Percentiles rank a stretch among this genome's conserved stretches.
Conservation (phyloP, 2,329 filamentous ascomycete species). For the Calonectria hongkongensis region DNA sequence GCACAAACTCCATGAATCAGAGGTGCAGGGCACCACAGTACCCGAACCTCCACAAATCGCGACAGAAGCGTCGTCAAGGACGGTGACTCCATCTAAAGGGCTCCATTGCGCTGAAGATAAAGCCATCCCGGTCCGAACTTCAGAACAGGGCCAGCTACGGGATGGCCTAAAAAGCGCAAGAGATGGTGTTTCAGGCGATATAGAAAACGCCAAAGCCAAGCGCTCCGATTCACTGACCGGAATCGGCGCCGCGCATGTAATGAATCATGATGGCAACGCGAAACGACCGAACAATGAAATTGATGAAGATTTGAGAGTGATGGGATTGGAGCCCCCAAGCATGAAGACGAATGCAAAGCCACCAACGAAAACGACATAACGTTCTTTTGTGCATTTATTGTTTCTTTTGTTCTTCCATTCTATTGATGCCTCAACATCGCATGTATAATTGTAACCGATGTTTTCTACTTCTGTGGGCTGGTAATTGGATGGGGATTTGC, state of each 20-base stretch:
- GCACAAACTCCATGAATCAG: constrained; percentile 38
- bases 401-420: constrained; percentile 25
- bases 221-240: constrained; percentile 30
- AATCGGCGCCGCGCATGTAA: constrained; percentile 41
- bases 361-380: constrained; percentile 40
- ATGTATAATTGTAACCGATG: constrained; percentile 43
- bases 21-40: constrained; percentile 53
- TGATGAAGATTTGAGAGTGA: constrained; percentile 45
- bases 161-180: constrained; percentile 15
- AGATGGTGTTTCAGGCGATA: constrained; percentile 13
- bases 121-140: background rate
- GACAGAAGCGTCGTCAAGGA: constrained; percentile 40
- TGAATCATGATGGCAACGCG: constrained; percentile 45
- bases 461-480: constrained; percentile 15
- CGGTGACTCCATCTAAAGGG: constrained; percentile 40
- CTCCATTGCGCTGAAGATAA: constrained; percentile 17
- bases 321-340: constrained; percentile 31
- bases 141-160: constrained; percentile 8
- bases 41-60: constrained; percentile 48
- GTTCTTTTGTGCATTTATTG: constrained; percentile 35
- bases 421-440: constrained; percentile 34
- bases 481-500: constrained; percentile 46
- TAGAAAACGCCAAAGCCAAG: constrained; percentile 12
- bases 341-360: constrained; percentile 43
- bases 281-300: constrained; percentile 46